Conservation (phyloP, 2,329 filamentous ascomycete genomes). For the Cadophora luteo-olivacea region DNA sequence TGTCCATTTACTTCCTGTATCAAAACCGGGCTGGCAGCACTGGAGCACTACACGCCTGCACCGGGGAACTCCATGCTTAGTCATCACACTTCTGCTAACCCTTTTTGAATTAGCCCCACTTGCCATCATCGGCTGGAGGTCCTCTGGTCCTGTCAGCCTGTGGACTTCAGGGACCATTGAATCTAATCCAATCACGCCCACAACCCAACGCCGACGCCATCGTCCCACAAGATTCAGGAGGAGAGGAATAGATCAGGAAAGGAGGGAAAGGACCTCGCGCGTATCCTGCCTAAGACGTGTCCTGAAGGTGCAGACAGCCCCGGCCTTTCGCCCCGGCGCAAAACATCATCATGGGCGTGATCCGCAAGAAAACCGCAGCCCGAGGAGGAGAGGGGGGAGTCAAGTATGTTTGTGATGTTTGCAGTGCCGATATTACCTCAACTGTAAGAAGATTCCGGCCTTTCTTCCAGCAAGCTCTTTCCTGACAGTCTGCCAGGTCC, state of each 20-base stretch:
- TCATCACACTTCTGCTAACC: background rate
- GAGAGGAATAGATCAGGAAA: background rate
- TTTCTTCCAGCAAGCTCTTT: constrained; percentile 7
- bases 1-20: too few species aligned
- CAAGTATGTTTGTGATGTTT: constrained; percentile 97
- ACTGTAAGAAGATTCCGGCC: constrained; percentile 67
- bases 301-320: background rate
- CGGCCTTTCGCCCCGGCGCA: constrained; percentile 14
- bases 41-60: too few species aligned
- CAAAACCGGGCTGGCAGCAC: too few species aligned
- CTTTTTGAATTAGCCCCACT: background rate
- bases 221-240: background rate
- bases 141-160: too few species aligned
- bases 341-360: constrained; percentile 77
- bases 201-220: constrained; percentile 1
- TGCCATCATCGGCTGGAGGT: background rate
- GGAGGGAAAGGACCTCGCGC: background rate
- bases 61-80: too few species aligned
- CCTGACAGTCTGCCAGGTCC: constrained; percentile 65
- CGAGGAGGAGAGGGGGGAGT: constrained; percentile 86
- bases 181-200: background rate
- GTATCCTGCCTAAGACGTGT: background rate
- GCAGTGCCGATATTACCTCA: constrained; percentile 94
- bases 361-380: constrained; percentile 91
- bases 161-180: constrained; percentile 1